Evolutionary conservation across 805 yeast species (phyloP), one percentile per base, ranked within the genome.

Genomic region (Lachancea quebecensis): DNA sequence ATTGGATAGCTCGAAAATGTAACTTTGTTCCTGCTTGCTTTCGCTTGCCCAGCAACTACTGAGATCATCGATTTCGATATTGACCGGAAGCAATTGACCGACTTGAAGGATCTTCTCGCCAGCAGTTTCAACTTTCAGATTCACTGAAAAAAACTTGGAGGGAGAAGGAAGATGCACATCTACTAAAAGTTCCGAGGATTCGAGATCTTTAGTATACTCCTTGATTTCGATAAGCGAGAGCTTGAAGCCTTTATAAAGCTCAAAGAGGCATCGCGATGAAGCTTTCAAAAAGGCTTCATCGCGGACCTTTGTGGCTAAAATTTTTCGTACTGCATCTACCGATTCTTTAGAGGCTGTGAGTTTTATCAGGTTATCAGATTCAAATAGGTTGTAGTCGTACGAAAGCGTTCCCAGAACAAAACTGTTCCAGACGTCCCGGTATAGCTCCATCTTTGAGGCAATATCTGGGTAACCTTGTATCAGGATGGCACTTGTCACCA

Each of bases 1-100:
- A 25, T 74, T 72, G 14, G 65, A 61, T 1, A 85, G 56, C 14
- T 74, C 75, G 33, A 79, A 66, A 41, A 70, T 69, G 54, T 75
- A 78, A 28, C 30, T 29, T 11, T 32, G 28, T 9, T 37, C 38
- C 2, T n/a, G 17, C 2, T 8, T 15, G 8, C 25, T 11, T 10
- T 35, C n/a, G 2, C 35, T 30, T 5, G 42, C 50, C 67, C 65
- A 62, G 35, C 44, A 44, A 4, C 37, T 34, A 14, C 54, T 50
- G 27, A 58, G 21, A 41, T 58, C 54, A 30, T 48, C 48, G 5
- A 58, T 43, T 7, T 30, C 29, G 4, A 61, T 45, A 3, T 42
- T 38, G 27, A 54, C 58, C 17, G 50, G 39, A 15, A 55, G 37
- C 8, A 60, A 54, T 3, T 34, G 47, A 4, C 66, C 65, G 0